These are phyloP conservation scores for Tulasnella sp. DNA, from an alignment of 768 basidiomycete species.

Conservation along the genomic window DNA sequence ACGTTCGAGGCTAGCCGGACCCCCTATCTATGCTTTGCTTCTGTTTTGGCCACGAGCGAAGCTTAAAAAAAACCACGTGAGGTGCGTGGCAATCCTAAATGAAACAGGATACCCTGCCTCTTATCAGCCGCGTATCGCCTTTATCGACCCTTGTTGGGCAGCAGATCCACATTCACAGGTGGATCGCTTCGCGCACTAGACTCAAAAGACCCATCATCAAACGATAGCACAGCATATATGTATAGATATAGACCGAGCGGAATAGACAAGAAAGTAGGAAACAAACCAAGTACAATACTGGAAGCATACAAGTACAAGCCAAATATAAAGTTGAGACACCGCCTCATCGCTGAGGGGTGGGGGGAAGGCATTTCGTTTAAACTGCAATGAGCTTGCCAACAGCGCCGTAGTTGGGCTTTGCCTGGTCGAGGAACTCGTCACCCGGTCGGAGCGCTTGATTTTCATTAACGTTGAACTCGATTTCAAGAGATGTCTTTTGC, in stretches of 20 bases:
- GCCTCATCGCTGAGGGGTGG: not conserved
- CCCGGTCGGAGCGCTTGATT: constrained; percentile 25
- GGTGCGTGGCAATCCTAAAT: not conserved
- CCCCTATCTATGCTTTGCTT: too few relatives aligned
- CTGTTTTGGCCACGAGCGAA: too few relatives aligned
- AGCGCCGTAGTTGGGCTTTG: not conserved
- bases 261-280: too few relatives aligned
- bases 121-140: not conserved
- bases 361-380: not conserved
- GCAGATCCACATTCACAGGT: too few relatives aligned
- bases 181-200: too few relatives aligned
- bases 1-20: too few relatives aligned
- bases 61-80: too few relatives aligned
- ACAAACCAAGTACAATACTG: too few relatives aligned
- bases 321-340: not conserved
- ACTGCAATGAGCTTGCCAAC: constrained; percentile 13
- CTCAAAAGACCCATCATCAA: too few relatives aligned
- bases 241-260: too few relatives aligned
- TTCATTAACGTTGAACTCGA: constrained; percentile 34
- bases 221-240: too few relatives aligned
- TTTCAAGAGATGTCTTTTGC: constrained; percentile 13
- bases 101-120: not conserved
- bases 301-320: not conserved
- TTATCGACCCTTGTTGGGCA: too few relatives aligned
- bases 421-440: constrained; percentile 9